Percentiles rank a stretch among this genome's conserved stretches.
Conservation (phyloP, 176 grass and related monocot species). For the Bonia amplexicaulis region DNA sequence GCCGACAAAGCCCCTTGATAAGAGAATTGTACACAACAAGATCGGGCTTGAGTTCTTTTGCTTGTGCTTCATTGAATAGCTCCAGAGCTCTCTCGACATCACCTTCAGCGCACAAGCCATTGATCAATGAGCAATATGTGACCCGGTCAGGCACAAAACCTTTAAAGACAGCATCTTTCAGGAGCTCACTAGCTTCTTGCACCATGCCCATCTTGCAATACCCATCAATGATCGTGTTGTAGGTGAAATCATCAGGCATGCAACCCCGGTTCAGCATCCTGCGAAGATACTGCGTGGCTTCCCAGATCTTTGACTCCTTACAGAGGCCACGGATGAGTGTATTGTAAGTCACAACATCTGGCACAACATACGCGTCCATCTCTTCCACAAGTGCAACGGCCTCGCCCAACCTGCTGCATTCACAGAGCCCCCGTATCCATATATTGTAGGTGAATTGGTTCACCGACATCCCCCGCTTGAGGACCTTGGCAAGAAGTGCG, state of each 20-base stretch:
- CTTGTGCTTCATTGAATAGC: constrained; percentile 72
- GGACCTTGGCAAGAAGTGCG: constrained; percentile 38
- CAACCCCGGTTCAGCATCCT: constrained; percentile 78
- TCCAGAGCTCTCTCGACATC: constrained; percentile 72
- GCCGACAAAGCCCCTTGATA: constrained; percentile 76
- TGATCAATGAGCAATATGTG: constrained; percentile 88
- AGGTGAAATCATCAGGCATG: constrained; percentile 91
- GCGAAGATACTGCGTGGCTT: constrained; percentile 62
- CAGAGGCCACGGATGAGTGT: constrained; percentile 77
- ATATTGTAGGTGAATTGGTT: constrained; percentile 90
- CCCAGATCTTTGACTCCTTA: constrained; percentile 49
- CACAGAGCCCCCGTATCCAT: constrained; percentile 77
- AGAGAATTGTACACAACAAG: constrained; percentile 78
- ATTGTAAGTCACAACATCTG: constrained; percentile 89
- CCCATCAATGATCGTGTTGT: constrained; percentile 86
- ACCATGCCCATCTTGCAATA: constrained; percentile 82
- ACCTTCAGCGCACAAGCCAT: constrained; percentile 79
- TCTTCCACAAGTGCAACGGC: constrained; percentile 57
- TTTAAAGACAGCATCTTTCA: constrained; percentile 86
- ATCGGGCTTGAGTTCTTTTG: constrained; percentile 50
- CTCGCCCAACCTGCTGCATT: constrained; percentile 49
- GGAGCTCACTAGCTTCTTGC: constrained; percentile 65
- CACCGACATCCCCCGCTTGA: constrained; percentile 24
- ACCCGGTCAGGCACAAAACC: constrained; percentile 82
- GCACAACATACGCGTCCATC: constrained; percentile 42